These are phyloP conservation scores for Melanopsichium pennsylvanicum DNA, from an alignment of 1,284 basidiomycete genomes.

Conservation along the genomic window DNA sequence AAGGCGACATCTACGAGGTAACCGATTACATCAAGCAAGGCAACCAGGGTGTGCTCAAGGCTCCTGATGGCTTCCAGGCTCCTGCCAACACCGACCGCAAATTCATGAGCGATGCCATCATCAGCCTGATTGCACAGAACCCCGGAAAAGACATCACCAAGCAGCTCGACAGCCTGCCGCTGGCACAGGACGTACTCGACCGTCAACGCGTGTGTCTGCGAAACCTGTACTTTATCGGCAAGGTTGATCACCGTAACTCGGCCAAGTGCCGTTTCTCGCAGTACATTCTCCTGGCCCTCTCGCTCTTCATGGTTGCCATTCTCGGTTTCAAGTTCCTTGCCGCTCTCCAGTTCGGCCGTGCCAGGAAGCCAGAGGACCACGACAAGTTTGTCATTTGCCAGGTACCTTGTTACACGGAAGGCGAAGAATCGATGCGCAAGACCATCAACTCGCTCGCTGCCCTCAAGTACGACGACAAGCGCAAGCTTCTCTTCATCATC, in stretches of 20 bases:
- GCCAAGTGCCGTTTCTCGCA: conserved; percentile 88
- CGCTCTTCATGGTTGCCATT: conserved; percentile 90
- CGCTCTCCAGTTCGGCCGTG: conserved; percentile 83
- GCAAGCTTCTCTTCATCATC: conserved; percentile 90
- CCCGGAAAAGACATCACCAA: conserved; percentile 87
- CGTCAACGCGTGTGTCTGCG: conserved; percentile 87
- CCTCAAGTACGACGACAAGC: conserved; percentile 97
- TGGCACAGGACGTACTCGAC: conserved; percentile 75
- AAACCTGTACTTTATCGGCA: conserved; percentile 90
- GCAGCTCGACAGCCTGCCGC: conserved; percentile 73
- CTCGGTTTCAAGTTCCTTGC: conserved; percentile 99
- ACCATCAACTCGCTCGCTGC: conserved; percentile 95
- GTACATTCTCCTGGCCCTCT: conserved; percentile 88
- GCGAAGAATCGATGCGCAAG: conserved; percentile 81
- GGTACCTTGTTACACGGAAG: conserved; percentile 97
- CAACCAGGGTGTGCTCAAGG: conserved; percentile 67
- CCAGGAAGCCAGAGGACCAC: conserved; percentile 89
- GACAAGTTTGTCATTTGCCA: conserved; percentile 99
- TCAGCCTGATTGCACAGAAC: conserved; percentile 82
- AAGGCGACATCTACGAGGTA: conserved; percentile 86
- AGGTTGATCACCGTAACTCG: conserved; percentile 89
- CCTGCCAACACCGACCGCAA: conserved; percentile 71
- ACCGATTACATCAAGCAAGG: conserved; percentile 73
- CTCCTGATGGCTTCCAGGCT: conserved; percentile 74
- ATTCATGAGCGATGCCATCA: conserved; percentile 80